Evolutionary conservation across 768 basidiomycete genomes (phyloP).

Genomic region (Amanita phalloides): DNA sequence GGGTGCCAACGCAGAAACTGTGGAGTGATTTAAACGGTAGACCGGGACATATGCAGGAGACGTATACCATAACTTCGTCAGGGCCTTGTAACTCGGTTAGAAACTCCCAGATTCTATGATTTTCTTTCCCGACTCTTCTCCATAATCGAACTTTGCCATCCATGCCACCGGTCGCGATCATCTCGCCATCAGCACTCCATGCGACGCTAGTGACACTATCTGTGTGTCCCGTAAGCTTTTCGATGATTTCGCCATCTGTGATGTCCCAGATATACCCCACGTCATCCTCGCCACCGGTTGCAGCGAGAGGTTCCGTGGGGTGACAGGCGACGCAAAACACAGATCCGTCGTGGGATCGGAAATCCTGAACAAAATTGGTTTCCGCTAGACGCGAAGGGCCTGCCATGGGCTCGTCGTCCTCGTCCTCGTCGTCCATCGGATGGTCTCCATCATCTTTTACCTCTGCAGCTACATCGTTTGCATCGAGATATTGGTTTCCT

Average conservation of each 20-base stretch:
- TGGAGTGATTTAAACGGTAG: slow-evolving; percentile 4
- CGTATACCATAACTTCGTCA: slow-evolving; percentile 83
- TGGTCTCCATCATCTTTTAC: slow-evolving; percentile 54
- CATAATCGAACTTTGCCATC: slow-evolving; percentile 92
- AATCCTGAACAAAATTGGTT: slow-evolving; percentile 62
- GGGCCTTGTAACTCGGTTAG: slow-evolving; percentile 87
- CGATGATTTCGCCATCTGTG: slow-evolving; percentile 68
- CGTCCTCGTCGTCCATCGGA: slow-evolving; percentile 70
- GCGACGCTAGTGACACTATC: slow-evolving; percentile 77
- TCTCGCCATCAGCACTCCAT: slow-evolving; percentile 85
- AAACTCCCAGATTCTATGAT: slow-evolving; percentile 86
- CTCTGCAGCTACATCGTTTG: slow-evolving; percentile 57
- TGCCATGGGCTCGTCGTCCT: slow-evolving; percentile 34
- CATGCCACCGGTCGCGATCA: slow-evolving; percentile 96
- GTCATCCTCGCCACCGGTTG: slow-evolving; percentile 94
- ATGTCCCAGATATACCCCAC: slow-evolving; percentile 90
- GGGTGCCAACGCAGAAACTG: slow-evolving; percentile 98
- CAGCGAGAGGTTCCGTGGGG: slow-evolving; percentile 73
- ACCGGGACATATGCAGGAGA: not conserved
- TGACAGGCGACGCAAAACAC: slow-evolving; percentile 83
- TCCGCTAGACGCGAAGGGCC: slow-evolving; percentile 30
- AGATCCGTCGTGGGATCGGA: slow-evolving; percentile 58
- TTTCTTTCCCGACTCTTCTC: slow-evolving; percentile 69
- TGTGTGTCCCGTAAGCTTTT: slow-evolving; percentile 82
- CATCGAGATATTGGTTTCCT: slow-evolving; percentile 50